phyloP scores from a whole-genome alignment of 129 eudicot genomes.

The Tagetes erecta region DNA sequence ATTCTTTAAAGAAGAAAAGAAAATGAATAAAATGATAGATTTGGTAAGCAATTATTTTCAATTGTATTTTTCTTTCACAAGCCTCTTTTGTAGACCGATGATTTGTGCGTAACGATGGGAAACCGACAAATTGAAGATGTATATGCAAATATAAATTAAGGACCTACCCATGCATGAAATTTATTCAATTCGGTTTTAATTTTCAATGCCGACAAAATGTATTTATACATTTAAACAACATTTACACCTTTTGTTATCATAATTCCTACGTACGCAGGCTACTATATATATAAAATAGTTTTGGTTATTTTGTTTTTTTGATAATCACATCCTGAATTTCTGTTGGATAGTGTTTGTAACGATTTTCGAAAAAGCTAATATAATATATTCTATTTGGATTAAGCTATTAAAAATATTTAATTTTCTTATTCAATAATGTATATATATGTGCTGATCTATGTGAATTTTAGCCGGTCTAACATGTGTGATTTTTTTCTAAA shows the following conservation, averaged over 20 bases:
- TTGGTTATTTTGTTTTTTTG: neutral
- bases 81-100: conserved; percentile 28
- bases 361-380: neutral
- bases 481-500: neutral
- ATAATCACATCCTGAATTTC: neutral
- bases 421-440: neutral
- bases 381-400: neutral
- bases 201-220: conserved; percentile 19
- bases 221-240: neutral
- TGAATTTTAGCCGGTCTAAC: neutral
- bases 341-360: neutral
- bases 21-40: conserved; percentile 23
- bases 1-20: neutral
- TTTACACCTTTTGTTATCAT: neutral
- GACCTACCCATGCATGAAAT: conserved; percentile 5
- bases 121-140: conserved; percentile 4
- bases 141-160: neutral
- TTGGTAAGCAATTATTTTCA: conserved; percentile 36
- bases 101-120: conserved; percentile 3
- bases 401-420: neutral
- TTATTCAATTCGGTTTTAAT: conserved; percentile 10
- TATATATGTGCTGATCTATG: neutral
- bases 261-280: neutral
- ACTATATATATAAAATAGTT: neutral
- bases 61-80: neutral